Evolutionary conservation across 495 filamentous ascomycete genomes (phyloP).

Genomic region (Daldinia bambusicola): DNA sequence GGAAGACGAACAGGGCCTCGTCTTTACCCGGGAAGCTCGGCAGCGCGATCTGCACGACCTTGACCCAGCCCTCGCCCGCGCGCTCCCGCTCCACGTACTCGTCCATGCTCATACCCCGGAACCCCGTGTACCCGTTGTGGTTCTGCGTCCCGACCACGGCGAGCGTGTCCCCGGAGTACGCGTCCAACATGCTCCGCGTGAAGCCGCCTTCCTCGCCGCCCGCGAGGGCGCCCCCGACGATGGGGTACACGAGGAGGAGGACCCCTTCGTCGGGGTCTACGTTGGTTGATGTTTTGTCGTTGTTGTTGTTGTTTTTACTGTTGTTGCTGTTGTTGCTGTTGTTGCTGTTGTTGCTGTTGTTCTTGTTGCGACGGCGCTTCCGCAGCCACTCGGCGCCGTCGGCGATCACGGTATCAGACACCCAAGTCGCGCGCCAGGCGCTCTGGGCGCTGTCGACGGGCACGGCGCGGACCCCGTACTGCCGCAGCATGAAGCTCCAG

Average conservation of each 20-base stretch:
- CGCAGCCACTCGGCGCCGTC: constrained; percentile 61
- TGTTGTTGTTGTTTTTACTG: neutral
- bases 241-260: constrained; percentile 70
- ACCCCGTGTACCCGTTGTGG: constrained; percentile 70
- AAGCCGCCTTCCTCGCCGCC: constrained; percentile 56
- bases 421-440: constrained; percentile 67
- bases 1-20: constrained; percentile 64
- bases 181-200: constrained; percentile 60
- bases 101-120: constrained; percentile 62
- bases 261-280: constrained; percentile 56
- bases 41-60: constrained; percentile 59
- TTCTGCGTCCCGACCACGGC: constrained; percentile 73
- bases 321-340: neutral
- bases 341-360: neutral
- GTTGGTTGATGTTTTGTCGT: neutral
- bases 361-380: constrained; percentile 2
- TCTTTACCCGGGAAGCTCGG: constrained; percentile 67
- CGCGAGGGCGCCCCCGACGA: constrained; percentile 57
- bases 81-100: constrained; percentile 64
- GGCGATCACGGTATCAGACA: constrained; percentile 62
- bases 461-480: constrained; percentile 51
- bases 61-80: constrained; percentile 46
- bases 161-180: constrained; percentile 66
- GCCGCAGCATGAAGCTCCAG: constrained; percentile 69
- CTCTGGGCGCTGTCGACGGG: constrained; percentile 65